These are phyloP conservation scores for Adansonia madagascariensis DNA, from an alignment of 441 rosid genomes.

Conservation along the genomic window DNA sequence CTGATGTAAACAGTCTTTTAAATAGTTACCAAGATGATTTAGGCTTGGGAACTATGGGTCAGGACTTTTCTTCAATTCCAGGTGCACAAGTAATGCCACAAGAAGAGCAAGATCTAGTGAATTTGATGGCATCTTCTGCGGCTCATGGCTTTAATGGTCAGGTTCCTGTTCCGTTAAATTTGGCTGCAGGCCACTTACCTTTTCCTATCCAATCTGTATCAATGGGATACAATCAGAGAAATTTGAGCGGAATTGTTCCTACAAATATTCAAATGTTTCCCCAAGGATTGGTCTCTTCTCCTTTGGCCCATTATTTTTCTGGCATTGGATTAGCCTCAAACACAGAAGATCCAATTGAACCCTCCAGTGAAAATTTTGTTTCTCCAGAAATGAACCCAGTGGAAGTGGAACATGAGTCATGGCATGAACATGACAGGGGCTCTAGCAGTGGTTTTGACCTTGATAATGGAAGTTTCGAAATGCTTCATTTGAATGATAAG, in stretches of 20 bases:
- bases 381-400: slow-evolving; percentile 48
- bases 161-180: slow-evolving; percentile 64
- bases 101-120: slow-evolving; percentile 81
- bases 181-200: slow-evolving; percentile 70
- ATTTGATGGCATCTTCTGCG: slow-evolving; percentile 61
- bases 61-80: slow-evolving; percentile 58
- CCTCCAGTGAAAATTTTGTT: slow-evolving; percentile 49
- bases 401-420: slow-evolving; percentile 62
- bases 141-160: slow-evolving; percentile 77
- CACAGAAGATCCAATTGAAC: slow-evolving; percentile 57
- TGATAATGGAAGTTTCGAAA: slow-evolving; percentile 65
- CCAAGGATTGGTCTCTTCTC: slow-evolving; percentile 64
- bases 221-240: slow-evolving; percentile 72
- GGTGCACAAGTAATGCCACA: slow-evolving; percentile 75
- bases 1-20: slow-evolving; percentile 52
- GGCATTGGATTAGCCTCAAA: slow-evolving; percentile 54
- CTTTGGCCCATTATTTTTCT: slow-evolving; percentile 63
- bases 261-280: slow-evolving; percentile 64
- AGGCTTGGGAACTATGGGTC: slow-evolving; percentile 50
- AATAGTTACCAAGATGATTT: slow-evolving; percentile 56
- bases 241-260: slow-evolving; percentile 65
- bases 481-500: slow-evolving; percentile 54
- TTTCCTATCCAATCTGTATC: slow-evolving; percentile 62
- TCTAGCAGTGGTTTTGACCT: slow-evolving; percentile 51
- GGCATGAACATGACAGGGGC: slow-evolving; percentile 68